Percentiles rank a stretch among this genome's conserved stretches.
These are phyloP conservation scores for Aspergillus sp. DNA, from an alignment of 2,329 filamentous ascomycete genomes.

Conservation along the genomic window DNA sequence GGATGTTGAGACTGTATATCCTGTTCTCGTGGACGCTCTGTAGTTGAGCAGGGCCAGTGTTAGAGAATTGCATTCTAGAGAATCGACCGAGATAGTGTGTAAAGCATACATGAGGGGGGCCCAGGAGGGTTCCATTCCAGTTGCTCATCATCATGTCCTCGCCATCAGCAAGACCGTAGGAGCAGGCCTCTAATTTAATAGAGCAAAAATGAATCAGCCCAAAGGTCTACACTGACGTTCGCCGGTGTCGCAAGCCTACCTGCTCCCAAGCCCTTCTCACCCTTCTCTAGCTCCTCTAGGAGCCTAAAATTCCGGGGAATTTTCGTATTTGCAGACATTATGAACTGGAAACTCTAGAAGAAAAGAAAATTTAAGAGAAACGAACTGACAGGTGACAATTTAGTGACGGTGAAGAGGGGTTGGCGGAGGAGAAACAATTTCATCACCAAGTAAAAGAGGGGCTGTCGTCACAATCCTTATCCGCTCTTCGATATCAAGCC, in stretches of 20 bases:
- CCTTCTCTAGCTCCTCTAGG: slow-evolving; percentile 96
- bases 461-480: slow-evolving; percentile 17
- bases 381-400: neutral
- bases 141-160: slow-evolving; percentile 96
- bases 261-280: slow-evolving; percentile 93
- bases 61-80: slow-evolving; percentile 12
- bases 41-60: slow-evolving; percentile 8
- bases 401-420: neutral
- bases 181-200: slow-evolving; percentile 74
- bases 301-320: slow-evolving; percentile 95
- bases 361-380: neutral
- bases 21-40: slow-evolving; percentile 97
- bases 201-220: slow-evolving; percentile 24
- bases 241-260: slow-evolving; percentile 45
- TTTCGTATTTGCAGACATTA: slow-evolving; percentile 72
- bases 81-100: neutral
- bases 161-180: slow-evolving; percentile 89
- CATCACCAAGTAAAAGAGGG: slow-evolving; percentile 20
- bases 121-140: slow-evolving; percentile 98
- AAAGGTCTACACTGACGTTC: slow-evolving; percentile 9
- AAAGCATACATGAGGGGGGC: slow-evolving; percentile 82
- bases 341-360: slow-evolving; percentile 3
- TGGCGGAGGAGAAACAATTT: slow-evolving; percentile 13
- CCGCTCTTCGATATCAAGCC: neutral
- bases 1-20: slow-evolving; percentile 97